Evolutionary conservation across 1,284 basidiomycete species (phyloP).

Genomic region (Leccinum ambiguum): DNA sequence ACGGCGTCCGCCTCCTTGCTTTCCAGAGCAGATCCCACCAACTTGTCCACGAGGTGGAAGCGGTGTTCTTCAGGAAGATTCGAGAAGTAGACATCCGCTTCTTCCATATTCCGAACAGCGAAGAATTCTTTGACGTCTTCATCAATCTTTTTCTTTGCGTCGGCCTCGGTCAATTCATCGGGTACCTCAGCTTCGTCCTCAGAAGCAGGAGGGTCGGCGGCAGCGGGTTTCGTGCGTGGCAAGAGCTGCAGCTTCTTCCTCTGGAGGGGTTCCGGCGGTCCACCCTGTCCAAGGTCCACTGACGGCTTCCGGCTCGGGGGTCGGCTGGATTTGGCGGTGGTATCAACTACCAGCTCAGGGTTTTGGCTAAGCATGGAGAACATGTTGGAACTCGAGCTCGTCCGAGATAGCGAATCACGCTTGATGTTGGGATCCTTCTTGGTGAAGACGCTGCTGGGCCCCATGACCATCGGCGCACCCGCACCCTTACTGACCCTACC

Average conservation of each 20-base stretch:
- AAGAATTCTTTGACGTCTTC: slow-evolving; percentile 82
- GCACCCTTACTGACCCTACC: slow-evolving; percentile 75
- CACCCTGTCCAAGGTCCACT: slow-evolving; percentile 36
- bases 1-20: slow-evolving; percentile 87
- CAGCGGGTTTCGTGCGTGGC: slow-evolving; percentile 45
- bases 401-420: slow-evolving; percentile 73
- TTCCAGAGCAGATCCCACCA: slow-evolving; percentile 73
- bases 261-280: slow-evolving; percentile 45
- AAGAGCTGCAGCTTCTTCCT: slow-evolving; percentile 70
- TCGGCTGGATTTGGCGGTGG: slow-evolving; percentile 46
- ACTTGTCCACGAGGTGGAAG: slow-evolving; percentile 67
- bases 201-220: slow-evolving; percentile 41
- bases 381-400: slow-evolving; percentile 83
- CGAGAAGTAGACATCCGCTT: slow-evolving; percentile 85
- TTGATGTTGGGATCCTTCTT: slow-evolving; percentile 63
- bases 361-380: slow-evolving; percentile 77
- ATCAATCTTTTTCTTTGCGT: slow-evolving; percentile 75
- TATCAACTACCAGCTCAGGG: slow-evolving; percentile 49
- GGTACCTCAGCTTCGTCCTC: slow-evolving; percentile 52
- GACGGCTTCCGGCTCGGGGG: slow-evolving; percentile 52
- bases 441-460: slow-evolving; percentile 77
- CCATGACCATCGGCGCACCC: slow-evolving; percentile 61
- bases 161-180: slow-evolving; percentile 65
- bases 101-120: slow-evolving; percentile 74
- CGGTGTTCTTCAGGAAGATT: slow-evolving; percentile 66